Conservation (phyloP, 2,329 filamentous ascomycete genomes). For the Pseudocercospora fuligena region DNA sequence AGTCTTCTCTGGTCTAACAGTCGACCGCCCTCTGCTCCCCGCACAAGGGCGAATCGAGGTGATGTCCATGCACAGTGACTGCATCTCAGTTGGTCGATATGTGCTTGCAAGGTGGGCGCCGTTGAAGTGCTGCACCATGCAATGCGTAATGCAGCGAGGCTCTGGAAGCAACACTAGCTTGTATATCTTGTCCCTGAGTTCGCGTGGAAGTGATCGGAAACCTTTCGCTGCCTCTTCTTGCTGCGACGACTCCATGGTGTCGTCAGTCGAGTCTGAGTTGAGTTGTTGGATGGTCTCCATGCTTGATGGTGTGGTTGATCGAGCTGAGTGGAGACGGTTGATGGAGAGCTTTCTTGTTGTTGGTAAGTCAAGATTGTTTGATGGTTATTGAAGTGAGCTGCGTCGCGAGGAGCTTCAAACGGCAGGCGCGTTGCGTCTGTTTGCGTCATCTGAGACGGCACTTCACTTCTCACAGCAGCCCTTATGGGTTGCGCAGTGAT, state of each 20-base stretch:
- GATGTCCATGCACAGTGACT: background rate
- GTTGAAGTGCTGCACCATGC: background rate
- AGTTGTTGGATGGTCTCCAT: background rate
- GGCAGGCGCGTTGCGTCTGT: background rate
- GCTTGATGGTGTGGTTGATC: background rate
- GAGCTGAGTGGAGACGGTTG: background rate
- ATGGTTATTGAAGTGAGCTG: background rate
- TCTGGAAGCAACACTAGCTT: background rate
- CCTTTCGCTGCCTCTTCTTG: background rate
- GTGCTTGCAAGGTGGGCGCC: background rate
- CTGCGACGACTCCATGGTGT: background rate
- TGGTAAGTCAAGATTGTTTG: background rate
- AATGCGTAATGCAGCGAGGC: background rate
- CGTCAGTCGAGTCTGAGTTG: background rate
- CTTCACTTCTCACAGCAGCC: background rate
- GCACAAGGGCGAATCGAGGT: background rate
- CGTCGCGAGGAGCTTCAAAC: background rate
- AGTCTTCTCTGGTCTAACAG: background rate
- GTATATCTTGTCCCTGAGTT: background rate
- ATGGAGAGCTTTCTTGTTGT: background rate
- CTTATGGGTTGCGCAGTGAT: no score
- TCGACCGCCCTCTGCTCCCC: background rate
- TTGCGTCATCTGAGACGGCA: background rate
- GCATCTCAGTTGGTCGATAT: background rate
- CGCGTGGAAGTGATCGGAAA: background rate